Conservation (phyloP, 306 rosid species). For the Sindora glabra region DNA sequence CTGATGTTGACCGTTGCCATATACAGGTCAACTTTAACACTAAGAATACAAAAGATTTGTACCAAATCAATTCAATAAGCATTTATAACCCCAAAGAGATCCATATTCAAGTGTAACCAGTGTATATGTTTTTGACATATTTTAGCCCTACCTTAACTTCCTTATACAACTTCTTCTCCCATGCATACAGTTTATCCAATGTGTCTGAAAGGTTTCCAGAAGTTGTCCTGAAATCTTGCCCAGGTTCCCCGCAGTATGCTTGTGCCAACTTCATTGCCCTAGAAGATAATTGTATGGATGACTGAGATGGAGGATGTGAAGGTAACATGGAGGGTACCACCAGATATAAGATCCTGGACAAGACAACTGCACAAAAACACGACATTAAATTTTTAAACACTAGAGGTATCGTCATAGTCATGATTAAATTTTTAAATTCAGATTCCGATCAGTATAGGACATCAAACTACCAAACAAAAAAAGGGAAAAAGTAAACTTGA, state of each 20-base stretch:
- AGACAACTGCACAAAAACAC: constrained; percentile 46
- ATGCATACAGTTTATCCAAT: constrained; percentile 76
- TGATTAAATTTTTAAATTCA: too few species aligned
- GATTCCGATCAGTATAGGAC: too few species aligned
- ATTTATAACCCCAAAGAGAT: too few species aligned
- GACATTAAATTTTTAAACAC: not conserved
- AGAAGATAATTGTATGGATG: constrained; percentile 34
- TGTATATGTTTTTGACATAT: not conserved
- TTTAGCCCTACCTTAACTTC: constrained; percentile 75
- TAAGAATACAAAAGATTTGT: not conserved
- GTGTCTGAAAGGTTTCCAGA: constrained; percentile 73
- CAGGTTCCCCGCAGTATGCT: constrained; percentile 48
- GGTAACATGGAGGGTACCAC: too few species aligned
- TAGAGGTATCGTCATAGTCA: too few species aligned
- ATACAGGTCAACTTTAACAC: not conserved
- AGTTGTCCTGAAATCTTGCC: constrained; percentile 40
- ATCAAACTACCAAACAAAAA: too few species aligned
- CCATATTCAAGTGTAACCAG: too few species aligned
- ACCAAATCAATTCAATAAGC: not conserved
- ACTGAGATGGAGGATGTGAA: constrained; percentile 37
- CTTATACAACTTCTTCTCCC: constrained; percentile 91
- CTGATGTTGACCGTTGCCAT: not conserved
- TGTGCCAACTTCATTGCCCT: constrained; percentile 66
- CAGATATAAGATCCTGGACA: constrained; percentile 53
- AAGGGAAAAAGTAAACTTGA: too few species aligned